These are phyloP conservation scores for Thraustochytrium striatum DNA, from an alignment of 352 stramenopile genomes.

Conservation along the genomic window DNA sequence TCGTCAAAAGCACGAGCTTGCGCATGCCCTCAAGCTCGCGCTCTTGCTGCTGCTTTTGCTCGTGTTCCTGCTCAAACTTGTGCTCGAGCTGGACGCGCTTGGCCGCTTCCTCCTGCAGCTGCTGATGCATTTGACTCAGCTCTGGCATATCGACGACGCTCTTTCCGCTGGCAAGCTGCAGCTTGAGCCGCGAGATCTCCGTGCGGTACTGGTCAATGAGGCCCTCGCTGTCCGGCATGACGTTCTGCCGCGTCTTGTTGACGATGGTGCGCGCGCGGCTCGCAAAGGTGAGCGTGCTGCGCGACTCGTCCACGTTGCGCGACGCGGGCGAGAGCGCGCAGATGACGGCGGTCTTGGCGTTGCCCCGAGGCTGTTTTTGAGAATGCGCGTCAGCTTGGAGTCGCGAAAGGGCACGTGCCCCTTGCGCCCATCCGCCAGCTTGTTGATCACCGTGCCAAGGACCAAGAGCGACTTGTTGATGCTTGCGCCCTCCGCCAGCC, in stretches of 20 bases:
- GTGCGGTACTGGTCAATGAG: slow-evolving; percentile 38
- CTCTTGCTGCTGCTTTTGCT: not conserved
- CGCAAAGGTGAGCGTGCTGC: slow-evolving; percentile 80
- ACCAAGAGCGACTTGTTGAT: slow-evolving; percentile 77
- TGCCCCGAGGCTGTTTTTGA: slow-evolving; percentile 82
- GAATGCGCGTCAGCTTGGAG: slow-evolving; percentile 87
- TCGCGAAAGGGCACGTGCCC: slow-evolving; percentile 86
- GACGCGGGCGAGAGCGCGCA: slow-evolving; percentile 76
- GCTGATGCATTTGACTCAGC: slow-evolving; percentile 12
- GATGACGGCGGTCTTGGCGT: slow-evolving; percentile 86
- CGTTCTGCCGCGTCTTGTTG: slow-evolving; percentile 86
- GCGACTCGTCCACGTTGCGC: slow-evolving; percentile 73
- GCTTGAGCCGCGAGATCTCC: slow-evolving; percentile 44
- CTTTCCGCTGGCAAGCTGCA: slow-evolving; percentile 13
- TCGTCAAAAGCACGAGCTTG: slow-evolving; percentile 29
- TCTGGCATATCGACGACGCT: slow-evolving; percentile 29
- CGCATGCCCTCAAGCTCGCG: slow-evolving; percentile 1
- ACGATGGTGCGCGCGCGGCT: slow-evolving; percentile 91
- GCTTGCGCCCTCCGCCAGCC: slow-evolving; percentile 75
- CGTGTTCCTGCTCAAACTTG: slow-evolving; percentile 5
- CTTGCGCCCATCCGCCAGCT: slow-evolving; percentile 55
- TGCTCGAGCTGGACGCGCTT: slow-evolving; percentile 26
- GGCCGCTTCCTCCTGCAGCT: slow-evolving; percentile 27
- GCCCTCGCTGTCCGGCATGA: slow-evolving; percentile 21
- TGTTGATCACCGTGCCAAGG: slow-evolving; percentile 51